Evolutionary conservation across 495 filamentous ascomycete species (phyloP).

Genomic region (Annulohypoxylon maeteangense): DNA sequence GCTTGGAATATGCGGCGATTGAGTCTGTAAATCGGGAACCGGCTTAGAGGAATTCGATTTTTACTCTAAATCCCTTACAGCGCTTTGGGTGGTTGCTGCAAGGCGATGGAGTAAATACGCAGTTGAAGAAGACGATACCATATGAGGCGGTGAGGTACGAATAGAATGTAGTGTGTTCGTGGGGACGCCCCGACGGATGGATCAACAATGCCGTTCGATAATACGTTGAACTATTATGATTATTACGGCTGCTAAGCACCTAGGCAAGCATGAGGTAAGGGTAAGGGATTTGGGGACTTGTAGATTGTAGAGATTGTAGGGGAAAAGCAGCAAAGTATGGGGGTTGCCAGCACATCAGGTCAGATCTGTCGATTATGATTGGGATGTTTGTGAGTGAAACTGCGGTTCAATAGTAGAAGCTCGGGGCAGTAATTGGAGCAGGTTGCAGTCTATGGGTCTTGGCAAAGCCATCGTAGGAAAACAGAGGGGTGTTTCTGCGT

Average conservation of each 20-base stretch:
- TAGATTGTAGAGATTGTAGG: conserved; percentile 10
- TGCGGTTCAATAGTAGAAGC: conserved; percentile 33
- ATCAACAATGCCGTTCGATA: conserved; percentile 40
- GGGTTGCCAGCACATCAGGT: conserved; percentile 42
- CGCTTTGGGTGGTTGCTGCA: conserved; percentile 38
- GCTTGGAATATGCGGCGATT: conserved; percentile 28
- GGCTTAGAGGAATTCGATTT: conserved; percentile 20
- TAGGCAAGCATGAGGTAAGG: conserved; percentile 20
- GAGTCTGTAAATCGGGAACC: conserved; percentile 16
- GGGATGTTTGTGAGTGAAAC: conserved; percentile 25
- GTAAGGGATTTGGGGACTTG: conserved; percentile 12
- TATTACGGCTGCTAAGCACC: conserved; percentile 31
- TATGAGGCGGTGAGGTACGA: conserved; percentile 36
- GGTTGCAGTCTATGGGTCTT: conserved; percentile 25
- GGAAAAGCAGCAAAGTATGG: conserved; percentile 24
- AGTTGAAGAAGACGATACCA: conserved; percentile 22
- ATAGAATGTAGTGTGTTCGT: conserved; percentile 19
- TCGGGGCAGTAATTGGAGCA: conserved; percentile 35
- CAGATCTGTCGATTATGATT: conserved; percentile 40
- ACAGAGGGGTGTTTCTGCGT: conserved; percentile 40
- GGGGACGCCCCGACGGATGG: conserved; percentile 27
- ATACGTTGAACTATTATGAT: conserved; percentile 40
- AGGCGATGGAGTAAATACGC: conserved; percentile 42
- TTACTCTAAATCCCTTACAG: conserved; percentile 30
- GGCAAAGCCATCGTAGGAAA: conserved; percentile 39